Base-by-base conservation (phyloP, 768 basidiomycete species). In the Leucogyrophana mollusca region DNA sequence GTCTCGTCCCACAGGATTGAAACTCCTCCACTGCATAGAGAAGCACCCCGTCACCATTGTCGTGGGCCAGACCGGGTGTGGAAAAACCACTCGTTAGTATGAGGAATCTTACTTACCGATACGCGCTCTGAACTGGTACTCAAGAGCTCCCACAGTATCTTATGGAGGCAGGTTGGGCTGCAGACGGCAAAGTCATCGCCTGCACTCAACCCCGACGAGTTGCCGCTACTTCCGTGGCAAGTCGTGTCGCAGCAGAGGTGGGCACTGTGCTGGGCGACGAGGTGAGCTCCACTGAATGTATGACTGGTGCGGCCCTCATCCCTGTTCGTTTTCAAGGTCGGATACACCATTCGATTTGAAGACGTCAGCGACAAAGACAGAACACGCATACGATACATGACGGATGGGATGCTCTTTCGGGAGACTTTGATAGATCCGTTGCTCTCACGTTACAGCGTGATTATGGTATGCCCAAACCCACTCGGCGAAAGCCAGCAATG, bases 331-430 rank as follows among this genome's bases (percentile, higher is more conserved):
- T 43, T 43, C 33, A 40, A 96, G 93, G 94, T 99, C 55, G 96
- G 96, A 6, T 99, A 99, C 62, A 90, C 90, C 5, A 97, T 99
- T 52, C 85, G 96, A 8, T 98, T 98, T 51, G 96, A 99, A 63
- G 92, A 96, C 55, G 82, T 95, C 43, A 90, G 86, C 57, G 80
- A 79, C 60, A 91, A 89, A 56, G 80, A 87, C 22, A 74, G 81
- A 43, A 98, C 96, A 2, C 79, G 90, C 21, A 90, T 99, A 63
- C 77, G 93, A 34, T 99, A 98, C 65, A 79, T 98, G 81, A 99
- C 96, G 24, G 96, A 99, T 64, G 96, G 96, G 36, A 94, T 98
- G 85, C 82, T 99, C 30, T 97, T 98, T 64, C 82, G 94, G 49
- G 94, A 97, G 69, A 86, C 87, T 18, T 78, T 97, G 57, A 73